Evolutionary conservation across 2,329 filamentous ascomycete species (phyloP), one percentile per base, ranked within the genome.

Genomic region (Beauveria rudraprayagi): DNA sequence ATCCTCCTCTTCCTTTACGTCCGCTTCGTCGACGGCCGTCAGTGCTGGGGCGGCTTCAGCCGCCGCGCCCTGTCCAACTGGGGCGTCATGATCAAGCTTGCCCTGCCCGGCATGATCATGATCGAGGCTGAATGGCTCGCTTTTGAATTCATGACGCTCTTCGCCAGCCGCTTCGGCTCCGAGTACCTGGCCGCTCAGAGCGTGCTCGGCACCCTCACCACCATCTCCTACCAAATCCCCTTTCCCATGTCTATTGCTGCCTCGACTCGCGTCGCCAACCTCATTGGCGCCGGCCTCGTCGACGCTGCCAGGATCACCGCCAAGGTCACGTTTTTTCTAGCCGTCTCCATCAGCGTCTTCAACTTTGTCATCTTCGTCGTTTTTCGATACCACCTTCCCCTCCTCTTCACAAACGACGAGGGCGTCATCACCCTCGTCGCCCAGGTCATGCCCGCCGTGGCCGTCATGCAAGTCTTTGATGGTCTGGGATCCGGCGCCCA

Each of bases 101-200:
- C 93, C 0, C 77, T 97, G 14, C 92, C 93, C 0, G 93, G 93
- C 1, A 86, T 97, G 71, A 78, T 96, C 65, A 97, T 97, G 92
- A 89, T 97, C 2, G 87, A 95, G 72, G 92, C 93, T 5, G 93
- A 97, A 72, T 96, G 90, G 76, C 82, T 97, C 11, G 92, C 92
- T 7, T 97, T 97, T 72, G 93, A 97, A 72, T 85, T 96, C 54
- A 79, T 96, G 64, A 96, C 92, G 0, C 80, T 97, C n/a, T 85
- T 87, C 9, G 84, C 90, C 0, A 90, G 88, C 56, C 90, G 89
- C 67, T 87, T 97, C 62, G 90, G 89, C 17, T 85, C 90, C 1
- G 87, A 87, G 19, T 85, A 88, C 63, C 83, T 97, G 1, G 93
- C 93, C 0, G 92, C 94, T 0, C 92, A 99, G 73, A 92, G 89